These are phyloP conservation scores for Ceratobasidium sp. DNA, from an alignment of 1,284 basidiomycete species.

Conservation along the genomic window DNA sequence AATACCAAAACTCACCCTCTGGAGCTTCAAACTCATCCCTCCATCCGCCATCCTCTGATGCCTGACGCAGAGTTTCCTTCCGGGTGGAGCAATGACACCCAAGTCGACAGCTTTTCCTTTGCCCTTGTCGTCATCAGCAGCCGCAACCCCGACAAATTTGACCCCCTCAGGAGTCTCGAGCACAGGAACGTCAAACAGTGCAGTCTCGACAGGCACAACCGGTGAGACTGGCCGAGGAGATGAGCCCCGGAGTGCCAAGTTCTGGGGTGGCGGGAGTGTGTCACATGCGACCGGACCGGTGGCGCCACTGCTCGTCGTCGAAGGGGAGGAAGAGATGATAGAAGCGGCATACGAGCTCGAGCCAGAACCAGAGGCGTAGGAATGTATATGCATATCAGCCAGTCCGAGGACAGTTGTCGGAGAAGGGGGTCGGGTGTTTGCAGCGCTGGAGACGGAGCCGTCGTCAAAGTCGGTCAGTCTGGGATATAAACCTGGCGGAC, in stretches of 20 bases:
- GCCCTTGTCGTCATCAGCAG: not conserved
- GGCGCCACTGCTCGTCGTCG: slow-evolving; percentile 9
- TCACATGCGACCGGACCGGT: slow-evolving; percentile 30
- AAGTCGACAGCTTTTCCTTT: slow-evolving; percentile 45
- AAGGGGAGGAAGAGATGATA: not conserved
- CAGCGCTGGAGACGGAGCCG: slow-evolving; percentile 22
- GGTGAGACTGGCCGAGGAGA: slow-evolving; percentile 51
- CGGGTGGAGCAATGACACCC: slow-evolving; percentile 55
- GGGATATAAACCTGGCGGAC: slow-evolving; percentile 11
- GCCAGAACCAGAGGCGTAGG: slow-evolving; percentile 3
- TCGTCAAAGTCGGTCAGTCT: slow-evolving; percentile 35
- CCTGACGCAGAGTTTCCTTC: slow-evolving; percentile 83
- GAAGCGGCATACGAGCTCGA: not conserved
- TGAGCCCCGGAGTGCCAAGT: slow-evolving; percentile 20
- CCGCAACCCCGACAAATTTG: not conserved
- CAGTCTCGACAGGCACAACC: slow-evolving; percentile 54
- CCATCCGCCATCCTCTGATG: slow-evolving; percentile 99
- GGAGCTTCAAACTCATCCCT: slow-evolving; percentile 90
- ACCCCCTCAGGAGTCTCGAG: not conserved
- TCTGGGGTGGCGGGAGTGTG: slow-evolving; percentile 23
- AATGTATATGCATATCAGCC: slow-evolving; percentile 33
- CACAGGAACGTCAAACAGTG: slow-evolving; percentile 23
- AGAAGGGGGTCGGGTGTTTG: slow-evolving; percentile 16
- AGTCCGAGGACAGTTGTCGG: slow-evolving; percentile 29
- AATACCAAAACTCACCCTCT: slow-evolving; percentile 72